Evolutionary conservation across 768 basidiomycete genomes (phyloP), one percentile per base, ranked within the genome.

Genomic region (Hortiboletus campestris): DNA sequence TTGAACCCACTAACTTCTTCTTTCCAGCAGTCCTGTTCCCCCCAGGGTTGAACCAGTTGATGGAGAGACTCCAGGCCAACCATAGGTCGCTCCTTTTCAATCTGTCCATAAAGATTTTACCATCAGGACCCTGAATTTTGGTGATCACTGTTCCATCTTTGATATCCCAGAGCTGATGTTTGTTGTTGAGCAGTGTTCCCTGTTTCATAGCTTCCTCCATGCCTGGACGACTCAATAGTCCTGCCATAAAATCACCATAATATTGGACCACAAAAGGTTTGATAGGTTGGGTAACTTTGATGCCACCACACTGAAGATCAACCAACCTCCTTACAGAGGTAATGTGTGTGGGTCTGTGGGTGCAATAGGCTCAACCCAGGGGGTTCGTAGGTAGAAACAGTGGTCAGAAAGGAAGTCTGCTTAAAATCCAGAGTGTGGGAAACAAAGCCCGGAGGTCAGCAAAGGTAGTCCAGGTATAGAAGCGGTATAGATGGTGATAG

Each of bases 131-230:
- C 17, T 12, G 7, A 12, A 49, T 40, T 10, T 49, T 5, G n/a
- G 38, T 49, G 39, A 49, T 40, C 4, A 6, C 48, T n/a, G 29
- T 49, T 17, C 39, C 19, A 16, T 49, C 28, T 13, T 49, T 49
- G 4, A 49, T 49, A 12, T 49, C 29, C 29, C 39, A 49, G 1
- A 49, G 39, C 12, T 49, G 39, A 40, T 49, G 14, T 12, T 16
- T 31, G 19, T 49, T 8, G 19, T 40, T 49, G 14, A 49, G 17
- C 19, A n/a, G 19, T 0, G 22, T 58, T 51, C 40, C 51, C 5
- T 32, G 44, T 31, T 74, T 69, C 55, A 76, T 63, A 8, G 53
- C 52, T 3, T 60, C 56, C 48, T 74, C 71, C 14, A 68, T 63
- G 0, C 66, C 73, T 0, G 57, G 61, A 4, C 54, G 53, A 20